Conservation (phyloP, 495 filamentous ascomycete genomes). For the Tuber indicum region DNA sequence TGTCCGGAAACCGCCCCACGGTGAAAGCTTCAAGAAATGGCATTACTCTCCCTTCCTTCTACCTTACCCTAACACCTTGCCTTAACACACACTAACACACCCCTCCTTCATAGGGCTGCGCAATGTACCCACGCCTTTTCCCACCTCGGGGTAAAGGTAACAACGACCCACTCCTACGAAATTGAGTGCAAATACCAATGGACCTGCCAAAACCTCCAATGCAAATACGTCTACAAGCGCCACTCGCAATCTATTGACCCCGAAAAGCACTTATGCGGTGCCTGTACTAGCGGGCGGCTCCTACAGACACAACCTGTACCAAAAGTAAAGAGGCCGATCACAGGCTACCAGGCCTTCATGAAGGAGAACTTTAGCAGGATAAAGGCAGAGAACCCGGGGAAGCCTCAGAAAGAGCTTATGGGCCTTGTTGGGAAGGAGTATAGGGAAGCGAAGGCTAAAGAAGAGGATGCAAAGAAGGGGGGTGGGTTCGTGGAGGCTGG, state of each 20-base stretch:
- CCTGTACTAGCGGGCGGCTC: constrained; percentile 56
- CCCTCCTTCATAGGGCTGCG: constrained; percentile 44
- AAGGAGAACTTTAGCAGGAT: constrained; percentile 57
- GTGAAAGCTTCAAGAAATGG: constrained; percentile 75
- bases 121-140: constrained; percentile 48
- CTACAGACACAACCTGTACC: constrained; percentile 75
- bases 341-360: constrained; percentile 61
- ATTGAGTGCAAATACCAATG: constrained; percentile 89
- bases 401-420: constrained; percentile 61
- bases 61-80: constrained; percentile 44
- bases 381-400: constrained; percentile 49
- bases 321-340: constrained; percentile 46
- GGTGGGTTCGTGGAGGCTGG: constrained; percentile 9
- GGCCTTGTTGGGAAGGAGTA: constrained; percentile 52
- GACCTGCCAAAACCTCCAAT: constrained; percentile 57
- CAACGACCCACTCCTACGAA: constrained; percentile 77
- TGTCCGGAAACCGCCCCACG: constrained; percentile 66
- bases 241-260: constrained; percentile 79
- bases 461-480: not conserved
- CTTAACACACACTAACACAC: constrained; percentile 10
- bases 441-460: constrained; percentile 42
- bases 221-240: constrained; percentile 61
- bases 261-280: constrained; percentile 58
- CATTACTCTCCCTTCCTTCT: constrained; percentile 30
- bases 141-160: constrained; percentile 60